phyloP scores from a whole-genome alignment of 345 rosid species.

The Aegle marmelos region DNA sequence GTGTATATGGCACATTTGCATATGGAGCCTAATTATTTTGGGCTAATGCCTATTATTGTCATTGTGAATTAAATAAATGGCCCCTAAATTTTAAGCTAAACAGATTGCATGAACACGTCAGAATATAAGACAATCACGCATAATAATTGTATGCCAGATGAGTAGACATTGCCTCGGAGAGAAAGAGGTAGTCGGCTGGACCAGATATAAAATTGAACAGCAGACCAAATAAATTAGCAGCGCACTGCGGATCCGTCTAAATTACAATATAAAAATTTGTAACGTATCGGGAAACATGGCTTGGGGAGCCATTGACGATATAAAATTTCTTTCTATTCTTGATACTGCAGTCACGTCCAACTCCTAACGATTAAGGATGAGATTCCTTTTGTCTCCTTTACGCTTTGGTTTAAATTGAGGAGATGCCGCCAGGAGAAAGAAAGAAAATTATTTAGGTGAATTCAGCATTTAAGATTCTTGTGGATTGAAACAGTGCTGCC shows the following conservation, averaged over 20 bases:
- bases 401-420: background rate
- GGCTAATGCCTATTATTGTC: background rate
- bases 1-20: background rate
- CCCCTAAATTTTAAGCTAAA: background rate
- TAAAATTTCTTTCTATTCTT: background rate
- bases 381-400: background rate
- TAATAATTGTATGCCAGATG: background rate
- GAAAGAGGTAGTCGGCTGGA: background rate
- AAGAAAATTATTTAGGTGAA: background rate
- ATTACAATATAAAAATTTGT: background rate
- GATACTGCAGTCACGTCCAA: too few relatives aligned
- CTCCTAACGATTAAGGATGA: background rate
- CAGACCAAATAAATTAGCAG: background rate
- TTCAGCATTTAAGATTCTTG: background rate
- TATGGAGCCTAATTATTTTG: background rate
- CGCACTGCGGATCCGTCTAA: background rate
- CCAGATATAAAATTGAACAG: background rate
- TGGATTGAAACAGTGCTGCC: background rate
- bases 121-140: too few relatives aligned
- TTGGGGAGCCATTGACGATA: background rate
- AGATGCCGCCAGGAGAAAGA: background rate
- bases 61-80: background rate
- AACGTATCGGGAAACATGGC: background rate
- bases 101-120: background rate
- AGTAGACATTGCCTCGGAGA: background rate